Evolutionary conservation across 352 stramenopile species (phyloP), one percentile per base, ranked within the genome.

Genomic region (Phytopythium litorale): DNA sequence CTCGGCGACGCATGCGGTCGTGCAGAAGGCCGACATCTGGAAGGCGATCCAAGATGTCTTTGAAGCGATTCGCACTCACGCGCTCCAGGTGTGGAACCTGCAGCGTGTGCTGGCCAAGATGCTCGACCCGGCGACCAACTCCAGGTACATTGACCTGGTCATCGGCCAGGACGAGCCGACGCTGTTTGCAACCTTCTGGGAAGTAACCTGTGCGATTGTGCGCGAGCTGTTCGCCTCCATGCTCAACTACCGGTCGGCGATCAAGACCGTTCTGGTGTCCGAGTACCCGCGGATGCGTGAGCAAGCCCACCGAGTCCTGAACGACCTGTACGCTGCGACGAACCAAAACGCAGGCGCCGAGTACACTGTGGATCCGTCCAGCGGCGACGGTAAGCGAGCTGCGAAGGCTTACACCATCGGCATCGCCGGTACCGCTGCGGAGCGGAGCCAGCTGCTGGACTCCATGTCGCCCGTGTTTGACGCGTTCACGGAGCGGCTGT

Each of bases 61-160:
- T 64, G 80, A 93, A 40, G 72, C 70, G 30, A 74, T 94, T 15
- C 83, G 82, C 18, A 56, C 71, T 0, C 75, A 91, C 62, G 84
- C 85, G 21, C 62, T 96, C 1, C 81, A 94, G 70, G 84, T 96
- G 28, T 96, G 87, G 87, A 93, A 92, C 66, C 61, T 96, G 30
- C 79, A 96, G 70, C 84, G 84, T n/a, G 85, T 94, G 43, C 73
- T 96, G n/a, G 58, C 78, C 8, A 93, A 94, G 66, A 89, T 93
- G 78, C 42, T 78, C 18, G 83, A 89, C 28, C 38, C 73, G 11
- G 50, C 52, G 28, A 75, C 76, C 13, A 64, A 69, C 13, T 74
- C 75, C 51, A 80, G 67, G 49, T 94, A 91, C 57, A 59, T 93
- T 25, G 81, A 91, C 46, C 43, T 92, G 45, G 81, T 96, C 8